Base-by-base conservation (phyloP, 306 rosid species). In the Dalbergia cultrata region DNA sequence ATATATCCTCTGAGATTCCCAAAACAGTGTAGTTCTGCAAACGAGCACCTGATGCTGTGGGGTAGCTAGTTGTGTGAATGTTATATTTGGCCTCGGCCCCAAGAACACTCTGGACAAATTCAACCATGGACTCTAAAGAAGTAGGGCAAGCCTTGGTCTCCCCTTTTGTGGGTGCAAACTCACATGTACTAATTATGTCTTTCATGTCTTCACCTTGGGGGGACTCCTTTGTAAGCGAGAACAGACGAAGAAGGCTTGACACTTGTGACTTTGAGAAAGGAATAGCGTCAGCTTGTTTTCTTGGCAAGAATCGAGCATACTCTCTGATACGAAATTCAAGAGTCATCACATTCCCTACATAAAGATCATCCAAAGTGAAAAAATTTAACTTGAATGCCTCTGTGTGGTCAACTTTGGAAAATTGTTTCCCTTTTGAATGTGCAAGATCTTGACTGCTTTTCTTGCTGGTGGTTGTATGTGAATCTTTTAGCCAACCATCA, bases 81-180 rank as follows among this genome's bases (percentile, higher is more conserved):
- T 72, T 54, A 11, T 58, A 68, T 62, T 33, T 79, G 43, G 50
- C 26, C 22, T 54, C 17, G n/a, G 81, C 17, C 1, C 84, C 81
- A 5, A 85, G 22, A 77, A 84, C 80, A 62, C 45, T 67, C n/a
- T 8, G 68, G 13, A 79, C 83, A 35, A 81, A 67, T 8, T 61
- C 70, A 3, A 57, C 39, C 86, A 85, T 80, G 57, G 90, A 81
- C 64, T 87, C 90, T 4, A 87, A 56, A 1, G 88, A 87, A 43
- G 88, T 82, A 12, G 82, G 81, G 9, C 90, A 87, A 16, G 72
- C 49, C 84, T 85, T 82, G 63, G 78, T 87, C 83, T 87, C 88
- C 3, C 86, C 87, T 8, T 17, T 56, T 12, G 54, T 49, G 72
- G 89, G 79, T 57, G 3, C 19, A 50, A 21, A 34, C 53, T 83